A percentile compares a stretch with the other conserved stretches of the same genome.
Evolutionary conservation across 169 alveolate genomes (phyloP).

Genomic region (Cardiosporidium cionae): DNA sequence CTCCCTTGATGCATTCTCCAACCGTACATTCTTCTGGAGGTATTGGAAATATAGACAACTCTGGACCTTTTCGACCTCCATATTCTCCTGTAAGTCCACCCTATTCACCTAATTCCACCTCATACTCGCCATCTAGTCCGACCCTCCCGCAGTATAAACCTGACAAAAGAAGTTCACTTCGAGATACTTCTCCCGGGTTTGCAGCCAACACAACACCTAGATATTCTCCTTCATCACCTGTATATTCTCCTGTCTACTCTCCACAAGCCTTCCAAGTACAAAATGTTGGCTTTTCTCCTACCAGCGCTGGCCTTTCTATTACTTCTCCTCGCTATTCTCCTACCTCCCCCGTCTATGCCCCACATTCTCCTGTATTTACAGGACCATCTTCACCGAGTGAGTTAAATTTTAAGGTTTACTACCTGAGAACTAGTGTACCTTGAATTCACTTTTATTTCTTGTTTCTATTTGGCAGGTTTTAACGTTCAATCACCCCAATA

Average conservation of each 20-base stretch:
- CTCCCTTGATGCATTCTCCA: background rate
- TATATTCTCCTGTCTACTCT: constrained; percentile 60
- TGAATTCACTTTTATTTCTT: background rate
- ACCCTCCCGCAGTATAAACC: constrained; percentile 30
- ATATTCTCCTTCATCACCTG: constrained; percentile 81
- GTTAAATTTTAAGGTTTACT: background rate
- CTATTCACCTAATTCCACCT: constrained; percentile 17
- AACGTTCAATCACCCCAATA: constrained; percentile 32
- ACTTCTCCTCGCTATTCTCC: constrained; percentile 47
- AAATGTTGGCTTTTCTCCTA: constrained; percentile 48
- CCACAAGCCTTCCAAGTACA: background rate
- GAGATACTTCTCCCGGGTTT: constrained; percentile 32
- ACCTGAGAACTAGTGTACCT: background rate
- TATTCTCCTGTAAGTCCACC: constrained; percentile 34
- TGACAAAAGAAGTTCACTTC: constrained; percentile 31
- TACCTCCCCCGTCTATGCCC: constrained; percentile 19
- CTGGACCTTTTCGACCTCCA: constrained; percentile 42
- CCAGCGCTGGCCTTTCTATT: constrained; percentile 72
- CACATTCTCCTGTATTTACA: constrained; percentile 12
- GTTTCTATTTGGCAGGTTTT: constrained; percentile 3
- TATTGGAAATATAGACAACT: constrained; percentile 6
- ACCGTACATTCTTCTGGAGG: too few relatives aligned
- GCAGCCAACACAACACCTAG: constrained; percentile 67
- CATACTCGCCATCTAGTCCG: constrained; percentile 44
- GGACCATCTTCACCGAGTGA: constrained; percentile 19